phyloP scores from a whole-genome alignment of 192 early-diverging fungal genomes.

The Podila verticillata region DNA sequence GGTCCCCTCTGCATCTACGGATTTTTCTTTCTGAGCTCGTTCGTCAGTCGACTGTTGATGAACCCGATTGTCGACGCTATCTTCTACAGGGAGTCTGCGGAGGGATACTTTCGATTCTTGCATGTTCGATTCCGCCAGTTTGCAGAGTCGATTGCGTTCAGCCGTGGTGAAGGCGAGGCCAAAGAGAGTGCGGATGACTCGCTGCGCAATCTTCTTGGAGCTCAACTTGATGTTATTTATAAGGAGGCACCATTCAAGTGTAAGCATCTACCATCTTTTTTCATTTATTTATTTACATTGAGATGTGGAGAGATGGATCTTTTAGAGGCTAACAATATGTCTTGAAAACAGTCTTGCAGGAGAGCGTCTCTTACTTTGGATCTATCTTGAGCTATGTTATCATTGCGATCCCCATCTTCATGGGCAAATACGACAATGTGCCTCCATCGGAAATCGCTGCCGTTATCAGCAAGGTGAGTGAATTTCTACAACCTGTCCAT shows the following conservation, averaged over 20 bases:
- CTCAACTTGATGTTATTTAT: constrained; percentile 68
- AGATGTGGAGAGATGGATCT: not conserved
- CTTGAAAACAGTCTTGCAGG: constrained; percentile 59
- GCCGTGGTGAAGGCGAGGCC: constrained; percentile 79
- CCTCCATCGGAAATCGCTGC: constrained; percentile 74
- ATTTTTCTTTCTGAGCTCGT: constrained; percentile 73
- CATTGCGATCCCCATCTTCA: constrained; percentile 84
- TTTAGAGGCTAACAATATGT: not conserved
- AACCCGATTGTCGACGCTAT: constrained; percentile 80
- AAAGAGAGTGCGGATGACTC: constrained; percentile 59
- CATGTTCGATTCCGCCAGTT: constrained; percentile 77
- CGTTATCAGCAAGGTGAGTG: constrained; percentile 73
- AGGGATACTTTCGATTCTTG: constrained; percentile 83
- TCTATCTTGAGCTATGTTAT: constrained; percentile 84
- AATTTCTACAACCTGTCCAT: not conserved
- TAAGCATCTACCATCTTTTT: constrained; percentile 28
- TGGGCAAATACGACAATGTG: constrained; percentile 78
- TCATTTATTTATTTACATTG: no score
- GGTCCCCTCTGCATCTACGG: constrained; percentile 78
- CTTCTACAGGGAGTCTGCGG: constrained; percentile 77
- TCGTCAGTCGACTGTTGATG: constrained; percentile 72
- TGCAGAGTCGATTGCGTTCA: constrained; percentile 86
- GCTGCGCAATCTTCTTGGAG: constrained; percentile 62
- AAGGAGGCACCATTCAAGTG: constrained; percentile 58
- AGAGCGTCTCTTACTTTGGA: constrained; percentile 79